Evolutionary conservation across 2,329 filamentous ascomycete genomes (phyloP).

Genomic region (Aspergillus fijiensis): DNA sequence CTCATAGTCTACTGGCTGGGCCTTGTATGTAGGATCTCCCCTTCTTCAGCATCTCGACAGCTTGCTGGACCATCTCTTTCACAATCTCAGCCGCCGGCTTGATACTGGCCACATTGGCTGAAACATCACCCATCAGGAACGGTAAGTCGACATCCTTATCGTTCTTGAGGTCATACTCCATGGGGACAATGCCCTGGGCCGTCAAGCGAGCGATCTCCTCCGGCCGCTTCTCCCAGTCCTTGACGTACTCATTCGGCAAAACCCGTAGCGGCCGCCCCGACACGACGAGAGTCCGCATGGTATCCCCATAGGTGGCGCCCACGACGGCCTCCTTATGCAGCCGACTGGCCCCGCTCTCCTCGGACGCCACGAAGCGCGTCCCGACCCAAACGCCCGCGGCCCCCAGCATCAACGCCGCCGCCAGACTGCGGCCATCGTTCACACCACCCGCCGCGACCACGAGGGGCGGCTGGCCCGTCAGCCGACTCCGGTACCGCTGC

Average conservation of each 20-base stretch:
- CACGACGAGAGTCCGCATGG: conserved; percentile 77
- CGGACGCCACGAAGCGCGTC: conserved; percentile 81
- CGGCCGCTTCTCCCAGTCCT: conserved; percentile 74
- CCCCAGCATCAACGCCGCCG: conserved; percentile 81
- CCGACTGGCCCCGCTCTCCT: conserved; percentile 76
- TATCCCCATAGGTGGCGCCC: conserved; percentile 74
- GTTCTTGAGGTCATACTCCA: conserved; percentile 79
- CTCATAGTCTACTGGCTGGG: conserved; percentile 47
- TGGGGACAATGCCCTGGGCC: conserved; percentile 72
- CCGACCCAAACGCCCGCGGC: conserved; percentile 91
- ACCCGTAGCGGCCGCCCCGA: conserved; percentile 79
- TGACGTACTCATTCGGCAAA: conserved; percentile 79
- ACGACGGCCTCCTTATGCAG: conserved; percentile 85
- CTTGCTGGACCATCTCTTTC: conserved; percentile 83
- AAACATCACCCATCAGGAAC: conserved; percentile 92
- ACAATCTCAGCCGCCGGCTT: conserved; percentile 83
- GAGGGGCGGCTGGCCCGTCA: conserved; percentile 69
- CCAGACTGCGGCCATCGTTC: conserved; percentile 76
- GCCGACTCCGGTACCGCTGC: conserved; percentile 64
- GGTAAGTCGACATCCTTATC: conserved; percentile 81
- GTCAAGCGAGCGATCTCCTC: conserved; percentile 74
- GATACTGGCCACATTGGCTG: conserved; percentile 71
- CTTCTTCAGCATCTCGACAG: conserved; percentile 64
- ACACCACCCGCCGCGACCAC: conserved; percentile 91
- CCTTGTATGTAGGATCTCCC: conserved; percentile 60